Percentiles rank a stretch among this genome's conserved stretches.
Evolutionary conservation across 805 yeast species (phyloP).

Genomic region (Pichia californica): DNA sequence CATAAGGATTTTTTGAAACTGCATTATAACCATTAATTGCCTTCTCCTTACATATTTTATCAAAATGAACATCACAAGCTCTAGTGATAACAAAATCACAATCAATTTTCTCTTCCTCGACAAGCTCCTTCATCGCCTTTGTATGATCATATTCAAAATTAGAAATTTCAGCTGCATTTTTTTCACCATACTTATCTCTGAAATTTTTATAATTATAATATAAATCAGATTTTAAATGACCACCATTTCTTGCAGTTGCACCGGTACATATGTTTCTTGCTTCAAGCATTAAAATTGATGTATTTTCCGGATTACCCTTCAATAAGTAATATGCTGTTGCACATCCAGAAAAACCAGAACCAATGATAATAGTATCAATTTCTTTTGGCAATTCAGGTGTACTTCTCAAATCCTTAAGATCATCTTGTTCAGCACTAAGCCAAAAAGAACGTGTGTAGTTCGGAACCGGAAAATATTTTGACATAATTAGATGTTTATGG

Average conservation of each 20-base stretch:
- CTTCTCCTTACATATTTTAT: slow-evolving; percentile 10
- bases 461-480: slow-evolving; percentile 14
- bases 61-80: slow-evolving; percentile 26
- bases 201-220: slow-evolving; percentile 15
- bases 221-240: slow-evolving; percentile 37
- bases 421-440: slow-evolving; percentile 16
- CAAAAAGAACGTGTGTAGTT: slow-evolving; percentile 19
- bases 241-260: slow-evolving; percentile 46
- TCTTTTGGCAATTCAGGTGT: slow-evolving; percentile 29
- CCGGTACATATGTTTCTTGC: slow-evolving; percentile 35
- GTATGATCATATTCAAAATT: slow-evolving; percentile 34
- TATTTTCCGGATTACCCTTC: slow-evolving; percentile 4
- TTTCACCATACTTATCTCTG: slow-evolving; percentile 19
- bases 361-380: slow-evolving; percentile 36
- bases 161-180: slow-evolving; percentile 31
- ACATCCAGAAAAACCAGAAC: slow-evolving; percentile 42
- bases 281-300: slow-evolving; percentile 29
- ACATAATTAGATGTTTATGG: not conserved
- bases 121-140: slow-evolving; percentile 27
- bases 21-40: slow-evolving; percentile 23
- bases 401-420: slow-evolving; percentile 15
- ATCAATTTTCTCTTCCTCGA: slow-evolving; percentile 29
- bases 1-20: slow-evolving; percentile 12
- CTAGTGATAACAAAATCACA: slow-evolving; percentile 30
- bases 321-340: slow-evolving; percentile 29